Evolutionary conservation across 192 early-diverging fungal genomes (phyloP), one percentile per base, ranked within the genome.

Genomic region (Backusella luteola): DNA sequence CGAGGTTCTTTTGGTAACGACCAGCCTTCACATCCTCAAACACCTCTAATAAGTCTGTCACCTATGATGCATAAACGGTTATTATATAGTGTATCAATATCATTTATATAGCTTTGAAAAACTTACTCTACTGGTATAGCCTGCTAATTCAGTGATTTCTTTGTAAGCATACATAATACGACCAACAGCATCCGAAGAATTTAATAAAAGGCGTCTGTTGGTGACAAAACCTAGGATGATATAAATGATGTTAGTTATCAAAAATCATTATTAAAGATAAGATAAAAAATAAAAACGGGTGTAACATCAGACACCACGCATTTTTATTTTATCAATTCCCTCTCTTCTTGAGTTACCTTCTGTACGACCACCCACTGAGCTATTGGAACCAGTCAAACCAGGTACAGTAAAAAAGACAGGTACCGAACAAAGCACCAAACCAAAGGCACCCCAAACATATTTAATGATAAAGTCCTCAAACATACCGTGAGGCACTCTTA

Each of bases 401-500:
- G 86, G 82, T 0, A 86, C 39, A 29, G 81, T 85, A 75, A 86
- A 87, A 73, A 98, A 97, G 15, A 96, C 95, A 2, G 97, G 97
- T 9, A 93, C 91, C 0, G 94, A 91, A 76, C 95, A 97, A 17
- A 97, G 85, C 11, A 92, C 83, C 68, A 96, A 85, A 41, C 96
- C 96, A 72, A 91, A 90, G 1, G 96, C 96, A 76, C 96, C 94
- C 97, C 97, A 99, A 72, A 96, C 94, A 85, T 99, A 99, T 82
- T 99, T 99, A 84, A 99, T 95, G 32, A 98, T 88, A 87, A 97
- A 98, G 84, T 98, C 97, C 83, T 99, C 97, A 66, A 98, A 84
- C 96, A 99, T 97, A 29, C 93, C 89, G 80, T 98, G 94, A 81
- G 92, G 93, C 71, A 99, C 92, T 34, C 94, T 91, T 75, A 93